Base-by-base conservation (phyloP, 106 monocot species). In the Xerophyta viscosa region DNA sequence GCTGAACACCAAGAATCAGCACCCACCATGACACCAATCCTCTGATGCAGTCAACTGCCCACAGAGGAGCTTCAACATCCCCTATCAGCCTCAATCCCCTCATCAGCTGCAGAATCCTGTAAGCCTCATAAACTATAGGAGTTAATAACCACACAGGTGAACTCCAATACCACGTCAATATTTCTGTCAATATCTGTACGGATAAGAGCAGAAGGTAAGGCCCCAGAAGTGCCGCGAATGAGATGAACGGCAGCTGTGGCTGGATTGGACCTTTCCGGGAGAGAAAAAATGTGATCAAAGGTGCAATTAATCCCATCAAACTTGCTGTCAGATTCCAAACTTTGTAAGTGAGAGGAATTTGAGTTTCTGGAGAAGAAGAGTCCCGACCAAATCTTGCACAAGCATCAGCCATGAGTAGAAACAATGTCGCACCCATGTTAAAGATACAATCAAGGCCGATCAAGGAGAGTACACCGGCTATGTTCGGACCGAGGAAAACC, bases 131-230 rank as follows among this genome's bases (percentile, higher is more conserved):
- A 14, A 89, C 84, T 36, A 88, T 62, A 13, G 94, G 94, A 0
- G 84, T 70, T 21, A 96, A 54, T 48, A 96, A 46, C 94, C 94
- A 96, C n/a, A 79, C 94, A 0, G 94, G 88, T 2, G 94, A 96
- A 30, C 70, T 82, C 94, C 94, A 96, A 31, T 79, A 78, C 96
- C 96, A 96, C 28, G 79, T 86, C 43, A 96, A 62, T 50, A 75
- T 71, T 67, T 96, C 89, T 0, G 85, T 86, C 64, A 96, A 37
- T 48, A 82, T 60, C 67, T 96, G 96, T 37, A 79, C 51, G 5
- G 62, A 59, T 13, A 96, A 77, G 30, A 92, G 79, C 26, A 96
- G 59, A 42, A 89, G 69, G 60, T 96, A 96, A 0, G 96, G 96
- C 6, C 85, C 96, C 5, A 96, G 62, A 36, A 89, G 21, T 29